A percentile compares a stretch with the other conserved stretches of the same genome.
These are phyloP conservation scores for Arthrobotrys conoides DNA, from an alignment of 2,329 filamentous ascomycete genomes.

Conservation along the genomic window DNA sequence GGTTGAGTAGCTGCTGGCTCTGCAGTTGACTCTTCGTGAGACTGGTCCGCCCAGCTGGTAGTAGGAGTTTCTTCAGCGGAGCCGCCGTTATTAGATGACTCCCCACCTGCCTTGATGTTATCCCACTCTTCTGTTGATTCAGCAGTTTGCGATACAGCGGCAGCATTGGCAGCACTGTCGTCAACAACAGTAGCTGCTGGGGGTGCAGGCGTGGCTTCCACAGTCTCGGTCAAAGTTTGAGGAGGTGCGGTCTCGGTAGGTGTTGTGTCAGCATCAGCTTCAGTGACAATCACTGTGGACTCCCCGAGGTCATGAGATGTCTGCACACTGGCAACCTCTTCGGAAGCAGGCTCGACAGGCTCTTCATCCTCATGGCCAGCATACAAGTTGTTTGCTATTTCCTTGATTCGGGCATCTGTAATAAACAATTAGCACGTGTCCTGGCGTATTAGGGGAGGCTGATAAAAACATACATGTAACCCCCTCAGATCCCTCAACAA, in stretches of 20 bases:
- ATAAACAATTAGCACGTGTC: background rate
- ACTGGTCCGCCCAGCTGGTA: slow-evolving; percentile 59
- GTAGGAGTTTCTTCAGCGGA: slow-evolving; percentile 36
- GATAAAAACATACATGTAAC: slow-evolving; percentile 77
- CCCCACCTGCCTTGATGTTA: slow-evolving; percentile 47
- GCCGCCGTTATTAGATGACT: slow-evolving; percentile 61
- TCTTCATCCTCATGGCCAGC: slow-evolving; percentile 52
- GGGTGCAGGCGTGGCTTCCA: slow-evolving; percentile 24
- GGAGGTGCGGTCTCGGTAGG: slow-evolving; percentile 32
- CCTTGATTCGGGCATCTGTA: slow-evolving; percentile 75
- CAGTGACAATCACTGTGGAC: slow-evolving; percentile 65
- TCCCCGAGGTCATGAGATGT: slow-evolving; percentile 61
- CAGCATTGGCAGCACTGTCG: slow-evolving; percentile 57
- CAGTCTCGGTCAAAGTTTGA: slow-evolving; percentile 34
- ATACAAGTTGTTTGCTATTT: slow-evolving; percentile 62
- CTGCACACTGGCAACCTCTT: slow-evolving; percentile 66
- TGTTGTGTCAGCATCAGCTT: slow-evolving; percentile 63
- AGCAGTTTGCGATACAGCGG: slow-evolving; percentile 20
- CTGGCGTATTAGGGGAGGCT: background rate
- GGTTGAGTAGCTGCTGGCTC: slow-evolving; percentile 35
- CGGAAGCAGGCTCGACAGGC: slow-evolving; percentile 68
- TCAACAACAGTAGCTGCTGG: slow-evolving; percentile 47
- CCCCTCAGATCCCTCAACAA: slow-evolving; percentile 74
- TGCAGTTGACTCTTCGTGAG: slow-evolving; percentile 58
- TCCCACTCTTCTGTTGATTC: slow-evolving; percentile 58